Percentiles rank a stretch among this genome's conserved stretches.
Evolutionary conservation across 805 yeast genomes (phyloP).

Genomic region (Kodamaea sagamina): DNA sequence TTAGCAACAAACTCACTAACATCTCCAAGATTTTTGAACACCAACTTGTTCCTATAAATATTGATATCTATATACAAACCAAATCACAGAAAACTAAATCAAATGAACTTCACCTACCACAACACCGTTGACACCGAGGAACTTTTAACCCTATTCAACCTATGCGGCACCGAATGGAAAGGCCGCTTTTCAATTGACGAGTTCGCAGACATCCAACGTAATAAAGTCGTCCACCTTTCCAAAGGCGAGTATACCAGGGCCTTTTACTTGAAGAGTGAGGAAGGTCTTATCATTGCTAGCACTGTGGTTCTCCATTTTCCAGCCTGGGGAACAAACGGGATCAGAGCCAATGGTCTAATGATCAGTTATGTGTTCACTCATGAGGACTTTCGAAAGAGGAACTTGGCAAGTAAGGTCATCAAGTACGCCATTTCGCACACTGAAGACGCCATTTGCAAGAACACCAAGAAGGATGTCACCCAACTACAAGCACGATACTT

Average conservation of each 20-base stretch:
- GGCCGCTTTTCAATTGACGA: slow-evolving; percentile 22
- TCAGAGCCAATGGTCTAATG: slow-evolving; percentile 1
- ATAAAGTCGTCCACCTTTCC: slow-evolving; percentile 13
- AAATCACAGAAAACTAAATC: too few relatives aligned
- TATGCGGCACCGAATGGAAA: slow-evolving; percentile 31
- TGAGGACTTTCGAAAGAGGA: slow-evolving; percentile 27
- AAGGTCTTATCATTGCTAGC: slow-evolving; percentile 6
- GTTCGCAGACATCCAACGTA: slow-evolving; percentile 25
- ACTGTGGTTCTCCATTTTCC: slow-evolving; percentile 7
- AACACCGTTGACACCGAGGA: slow-evolving; percentile 26
- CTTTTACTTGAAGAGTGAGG: slow-evolving; percentile 2
- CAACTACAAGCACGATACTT: slow-evolving; percentile 26
- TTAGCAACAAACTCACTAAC: too few relatives aligned
- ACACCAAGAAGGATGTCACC: slow-evolving; percentile 16
- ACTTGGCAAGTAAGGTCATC: slow-evolving; percentile 31
- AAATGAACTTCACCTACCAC: slow-evolving; percentile 17
- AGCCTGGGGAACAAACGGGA: not conserved
- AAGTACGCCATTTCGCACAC: slow-evolving; percentile 29
- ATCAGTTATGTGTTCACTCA: slow-evolving; percentile 28
- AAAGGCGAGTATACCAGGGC: slow-evolving; percentile 8
- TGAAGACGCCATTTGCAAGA: slow-evolving; percentile 31
- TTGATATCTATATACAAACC: too few relatives aligned
- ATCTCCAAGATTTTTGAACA: too few relatives aligned
- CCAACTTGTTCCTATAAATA: too few relatives aligned
- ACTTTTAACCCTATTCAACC: slow-evolving; percentile 22